Percentiles rank a stretch among this genome's conserved stretches.
Evolutionary conservation across 306 rosid species (phyloP).

Genomic region (Vigna reflexopilosa): DNA sequence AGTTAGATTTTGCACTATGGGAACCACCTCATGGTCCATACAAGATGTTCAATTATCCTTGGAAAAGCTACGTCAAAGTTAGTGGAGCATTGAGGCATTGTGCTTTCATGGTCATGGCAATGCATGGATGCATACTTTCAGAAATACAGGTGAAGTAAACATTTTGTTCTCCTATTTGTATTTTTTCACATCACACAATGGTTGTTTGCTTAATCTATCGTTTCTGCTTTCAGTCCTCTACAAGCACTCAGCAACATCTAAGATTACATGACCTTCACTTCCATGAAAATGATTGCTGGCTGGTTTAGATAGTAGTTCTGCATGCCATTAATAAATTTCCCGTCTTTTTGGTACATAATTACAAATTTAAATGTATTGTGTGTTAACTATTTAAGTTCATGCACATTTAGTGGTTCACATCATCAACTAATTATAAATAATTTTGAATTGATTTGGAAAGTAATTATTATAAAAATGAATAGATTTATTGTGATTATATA

Average conservation of each 20-base stretch:
- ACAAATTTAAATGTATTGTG: background rate
- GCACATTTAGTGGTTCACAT: no score
- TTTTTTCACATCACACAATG: background rate
- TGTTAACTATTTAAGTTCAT: background rate
- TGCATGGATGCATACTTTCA: conserved; percentile 87
- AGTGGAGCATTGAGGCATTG: conserved; percentile 85
- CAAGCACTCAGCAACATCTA: background rate
- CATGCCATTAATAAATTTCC: background rate
- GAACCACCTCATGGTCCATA: conserved; percentile 90
- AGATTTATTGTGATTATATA: background rate
- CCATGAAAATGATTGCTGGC: background rate
- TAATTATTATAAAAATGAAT: no score
- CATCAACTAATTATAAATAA: no score
- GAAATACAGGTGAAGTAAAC: conserved; percentile 72
- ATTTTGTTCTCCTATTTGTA: background rate
- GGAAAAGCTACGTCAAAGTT: conserved; percentile 68
- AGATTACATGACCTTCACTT: background rate
- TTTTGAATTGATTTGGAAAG: no score
- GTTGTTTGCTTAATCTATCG: background rate
- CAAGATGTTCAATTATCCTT: conserved; percentile 67
- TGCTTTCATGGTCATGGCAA: conserved; percentile 83
- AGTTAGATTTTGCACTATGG: conserved; percentile 82
- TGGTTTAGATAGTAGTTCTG: background rate
- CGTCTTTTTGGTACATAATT: background rate
- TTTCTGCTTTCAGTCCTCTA: conserved; percentile 8